These are phyloP conservation scores for Canna indica DNA, from an alignment of 176 grass and related monocot genomes.

Conservation along the genomic window DNA sequence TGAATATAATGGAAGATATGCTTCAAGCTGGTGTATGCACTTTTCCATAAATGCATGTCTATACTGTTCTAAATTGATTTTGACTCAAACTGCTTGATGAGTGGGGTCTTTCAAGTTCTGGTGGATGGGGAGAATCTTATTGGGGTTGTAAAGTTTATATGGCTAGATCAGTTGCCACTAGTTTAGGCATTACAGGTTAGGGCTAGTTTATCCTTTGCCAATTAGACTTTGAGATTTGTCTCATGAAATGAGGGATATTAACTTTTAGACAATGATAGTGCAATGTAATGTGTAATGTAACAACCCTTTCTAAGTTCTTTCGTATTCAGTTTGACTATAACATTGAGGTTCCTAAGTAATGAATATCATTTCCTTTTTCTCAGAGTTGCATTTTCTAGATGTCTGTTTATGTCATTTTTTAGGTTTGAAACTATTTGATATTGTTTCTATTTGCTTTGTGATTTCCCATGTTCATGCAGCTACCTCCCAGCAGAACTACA, in stretches of 20 bases:
- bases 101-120: background rate
- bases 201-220: background rate
- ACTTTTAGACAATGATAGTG: background rate
- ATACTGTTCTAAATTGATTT: background rate
- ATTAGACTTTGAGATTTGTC: background rate
- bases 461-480: constrained; percentile 34
- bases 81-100: background rate
- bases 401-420: background rate
- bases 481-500: constrained; percentile 67
- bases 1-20: constrained; percentile 99
- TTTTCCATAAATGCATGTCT: background rate
- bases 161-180: background rate
- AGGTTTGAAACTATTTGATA: background rate
- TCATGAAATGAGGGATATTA: background rate
- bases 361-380: background rate
- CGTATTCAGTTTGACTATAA: no score
- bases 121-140: background rate
- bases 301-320: no score
- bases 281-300: no score
- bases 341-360: no score
- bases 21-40: constrained; percentile 77
- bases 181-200: background rate
- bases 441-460: background rate
- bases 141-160: background rate
- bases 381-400: background rate